Percentiles rank a stretch among this genome's conserved stretches.
phyloP scores from a whole-genome alignment of 164 flowering plant species.

The Liquidambar formosana region DNA sequence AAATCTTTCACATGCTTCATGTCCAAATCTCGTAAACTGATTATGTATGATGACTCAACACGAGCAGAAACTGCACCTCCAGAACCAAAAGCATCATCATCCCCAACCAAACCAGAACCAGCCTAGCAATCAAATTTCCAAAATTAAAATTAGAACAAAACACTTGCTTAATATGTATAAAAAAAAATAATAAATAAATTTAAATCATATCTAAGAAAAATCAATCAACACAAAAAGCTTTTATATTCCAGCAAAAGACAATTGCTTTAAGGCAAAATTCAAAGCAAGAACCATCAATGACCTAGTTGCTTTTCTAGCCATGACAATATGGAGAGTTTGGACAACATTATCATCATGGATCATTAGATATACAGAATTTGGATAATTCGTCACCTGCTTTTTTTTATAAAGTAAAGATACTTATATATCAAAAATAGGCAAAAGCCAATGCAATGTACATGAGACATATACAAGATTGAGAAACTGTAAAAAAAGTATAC shows the following conservation, averaged over 20 bases:
- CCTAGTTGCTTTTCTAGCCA: neutral
- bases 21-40: conserved; percentile 79
- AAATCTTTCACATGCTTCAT: conserved; percentile 96
- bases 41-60: conserved; percentile 79
- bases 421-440: too few relatives aligned
- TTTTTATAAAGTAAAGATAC: neutral
- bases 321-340: neutral
- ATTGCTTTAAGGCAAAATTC: too few relatives aligned
- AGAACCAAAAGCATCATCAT: conserved; percentile 66
- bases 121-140: conserved; percentile 44
- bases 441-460: too few relatives aligned
- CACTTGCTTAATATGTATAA: too few relatives aligned
- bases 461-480: too few relatives aligned
- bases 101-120: conserved; percentile 85
- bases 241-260: too few relatives aligned
- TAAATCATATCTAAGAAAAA: too few relatives aligned
- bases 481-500: too few relatives aligned
- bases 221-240: too few relatives aligned
- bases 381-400: too few relatives aligned
- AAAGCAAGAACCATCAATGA: neutral
- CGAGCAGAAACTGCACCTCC: conserved; percentile 71
- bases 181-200: neutral
- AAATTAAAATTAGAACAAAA: neutral
- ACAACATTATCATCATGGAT: neutral
- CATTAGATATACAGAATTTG: too few relatives aligned